Evolutionary conservation across 148 eudicot genomes (phyloP), one percentile per base, ranked within the genome.

Genomic region (Selenicereus undatus): DNA sequence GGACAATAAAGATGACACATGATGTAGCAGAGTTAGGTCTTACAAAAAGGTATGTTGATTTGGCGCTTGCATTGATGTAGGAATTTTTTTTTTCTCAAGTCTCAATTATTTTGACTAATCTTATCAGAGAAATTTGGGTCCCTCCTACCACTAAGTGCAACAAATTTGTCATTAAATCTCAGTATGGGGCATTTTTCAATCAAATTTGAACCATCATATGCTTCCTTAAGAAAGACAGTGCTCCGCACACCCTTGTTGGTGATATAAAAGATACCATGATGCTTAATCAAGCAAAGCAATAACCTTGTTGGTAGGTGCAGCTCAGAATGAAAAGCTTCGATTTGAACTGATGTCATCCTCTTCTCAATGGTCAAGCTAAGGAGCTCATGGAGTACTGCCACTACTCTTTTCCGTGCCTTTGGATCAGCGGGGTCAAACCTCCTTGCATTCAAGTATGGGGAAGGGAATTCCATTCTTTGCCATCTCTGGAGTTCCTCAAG

Each of bases 371-470:
- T 92, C 76, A 95, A 84, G 86, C 99, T 95, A n/a, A 95, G 91
- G 68, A 95, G 94, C 87, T 95, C 99, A 81, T 93, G 99, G 78
- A 95, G 94, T 87, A 95, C 92, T 29, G 92, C 97, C 68, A 93
- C 91, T 43, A 83, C 82, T 77, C 99, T 83, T 85, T 95, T 95
- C 39, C 97, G 86, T 79, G 97, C 87, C 86, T 88, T 93, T 16
- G 90, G 94, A 77, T 95, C 94, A 12, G 88, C 88, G 20, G 83
- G 65, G 70, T 92, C 94, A 84, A 93, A 89, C 83, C 88, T 92
- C 83, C 92, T 92, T 1, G 97, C 97, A 43, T 92, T 95, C 66
- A 95, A 87, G 88, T 93, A 95, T 4, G 99, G 97, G 69, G 99
- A 93, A 68, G 97, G 97, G 71, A 91, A 95, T 2, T 95, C 97